These are phyloP conservation scores for Rhododendron henanense DNA, from an alignment of 148 eudicot species.

Conservation along the genomic window DNA sequence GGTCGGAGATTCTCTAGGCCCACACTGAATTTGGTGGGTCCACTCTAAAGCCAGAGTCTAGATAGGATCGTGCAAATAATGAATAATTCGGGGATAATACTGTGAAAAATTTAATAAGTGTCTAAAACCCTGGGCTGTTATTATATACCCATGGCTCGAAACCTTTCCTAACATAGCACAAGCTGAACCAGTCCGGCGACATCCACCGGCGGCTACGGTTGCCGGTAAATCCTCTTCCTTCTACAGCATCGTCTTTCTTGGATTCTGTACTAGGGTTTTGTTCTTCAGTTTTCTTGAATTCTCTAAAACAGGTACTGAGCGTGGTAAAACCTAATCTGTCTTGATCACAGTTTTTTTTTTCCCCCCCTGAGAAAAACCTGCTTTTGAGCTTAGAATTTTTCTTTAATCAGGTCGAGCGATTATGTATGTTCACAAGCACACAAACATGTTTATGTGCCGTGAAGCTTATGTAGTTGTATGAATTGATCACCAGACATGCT, in stretches of 20 bases:
- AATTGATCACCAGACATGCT: neutral
- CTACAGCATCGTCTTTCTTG: neutral
- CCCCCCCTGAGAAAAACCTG: neutral
- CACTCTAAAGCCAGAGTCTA: neutral
- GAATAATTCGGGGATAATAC: neutral
- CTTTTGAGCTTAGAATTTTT: neutral
- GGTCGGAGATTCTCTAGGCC: neutral
- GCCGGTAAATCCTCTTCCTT: conserved; percentile 5
- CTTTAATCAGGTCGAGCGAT: neutral
- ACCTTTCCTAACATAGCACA: neutral
- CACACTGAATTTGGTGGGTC: neutral
- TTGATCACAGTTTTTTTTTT: neutral
- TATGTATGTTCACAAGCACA: neutral
- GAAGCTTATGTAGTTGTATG: neutral
- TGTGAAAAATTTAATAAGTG: neutral
- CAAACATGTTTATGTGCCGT: neutral
- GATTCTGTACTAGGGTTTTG: neutral
- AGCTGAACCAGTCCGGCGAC: conserved; percentile 5
- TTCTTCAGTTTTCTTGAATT: neutral
- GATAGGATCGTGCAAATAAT: neutral
- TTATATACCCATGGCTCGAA: neutral
- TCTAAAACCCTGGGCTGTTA: neutral
- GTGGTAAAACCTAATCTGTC: neutral
- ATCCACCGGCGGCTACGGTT: conserved; percentile 13
- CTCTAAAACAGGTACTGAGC: neutral